phyloP scores from a whole-genome alignment of 2,329 filamentous ascomycete species.

The Colletotrichum abscissum region DNA sequence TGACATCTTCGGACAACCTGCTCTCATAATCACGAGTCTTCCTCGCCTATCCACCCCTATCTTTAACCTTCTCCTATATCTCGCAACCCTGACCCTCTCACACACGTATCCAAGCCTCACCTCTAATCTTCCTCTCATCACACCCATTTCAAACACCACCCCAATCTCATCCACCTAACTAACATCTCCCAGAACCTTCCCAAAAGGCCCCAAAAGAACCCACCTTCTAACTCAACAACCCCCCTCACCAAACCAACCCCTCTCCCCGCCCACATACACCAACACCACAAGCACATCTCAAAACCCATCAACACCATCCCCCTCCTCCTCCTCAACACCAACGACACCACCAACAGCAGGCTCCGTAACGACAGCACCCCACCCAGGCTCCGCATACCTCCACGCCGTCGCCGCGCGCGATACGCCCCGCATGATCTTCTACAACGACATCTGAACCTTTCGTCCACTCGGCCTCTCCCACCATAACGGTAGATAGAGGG shows the following conservation, averaged over 20 bases:
- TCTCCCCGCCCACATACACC: constrained; percentile 46
- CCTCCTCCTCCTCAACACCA: neutral
- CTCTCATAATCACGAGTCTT: no score
- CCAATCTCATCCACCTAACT: neutral
- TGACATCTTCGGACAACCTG: no score
- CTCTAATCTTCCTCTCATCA: no score
- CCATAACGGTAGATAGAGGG: no score
- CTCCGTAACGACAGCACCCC: constrained; percentile 46
- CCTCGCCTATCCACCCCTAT: no score
- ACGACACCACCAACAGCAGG: constrained; percentile 43
- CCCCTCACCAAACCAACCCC: constrained; percentile 50
- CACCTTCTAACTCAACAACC: constrained; percentile 68
- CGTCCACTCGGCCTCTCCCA: no score
- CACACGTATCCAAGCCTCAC: no score
- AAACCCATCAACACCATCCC: constrained; percentile 39
- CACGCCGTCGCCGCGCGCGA: constrained; percentile 49
- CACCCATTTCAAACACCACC: neutral
- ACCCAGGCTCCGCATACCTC: constrained; percentile 51
- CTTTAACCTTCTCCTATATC: no score
- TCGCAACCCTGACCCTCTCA: no score
- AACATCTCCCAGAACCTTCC: constrained; percentile 42
- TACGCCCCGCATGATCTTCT: constrained; percentile 48
- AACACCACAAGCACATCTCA: constrained; percentile 44
- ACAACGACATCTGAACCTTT: constrained; percentile 38
- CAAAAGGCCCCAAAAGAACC: constrained; percentile 50